These are phyloP conservation scores for Tulasnella calospora DNA, from an alignment of 768 basidiomycete genomes.

Conservation along the genomic window DNA sequence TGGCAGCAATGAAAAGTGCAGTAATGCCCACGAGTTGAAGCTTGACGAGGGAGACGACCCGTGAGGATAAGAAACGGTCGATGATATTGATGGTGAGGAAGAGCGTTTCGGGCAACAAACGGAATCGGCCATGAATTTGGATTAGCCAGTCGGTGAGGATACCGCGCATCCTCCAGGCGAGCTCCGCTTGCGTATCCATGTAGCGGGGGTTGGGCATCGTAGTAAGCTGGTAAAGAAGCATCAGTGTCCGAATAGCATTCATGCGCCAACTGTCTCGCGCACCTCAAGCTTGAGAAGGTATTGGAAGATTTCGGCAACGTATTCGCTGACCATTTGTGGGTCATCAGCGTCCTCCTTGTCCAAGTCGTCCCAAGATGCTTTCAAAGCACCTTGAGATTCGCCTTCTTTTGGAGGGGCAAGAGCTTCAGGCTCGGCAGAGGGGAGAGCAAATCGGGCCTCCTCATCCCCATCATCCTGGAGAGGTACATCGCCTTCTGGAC, in stretches of 20 bases:
- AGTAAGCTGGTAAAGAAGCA: conserved; percentile 44
- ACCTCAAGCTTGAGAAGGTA: conserved; percentile 88
- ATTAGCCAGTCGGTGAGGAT: conserved; percentile 91
- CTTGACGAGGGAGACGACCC: conserved; percentile 73
- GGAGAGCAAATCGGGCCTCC: conserved; percentile 31
- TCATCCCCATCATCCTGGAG: conserved; percentile 35
- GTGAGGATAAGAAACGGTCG: conserved; percentile 60
- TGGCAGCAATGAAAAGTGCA: conserved; percentile 80
- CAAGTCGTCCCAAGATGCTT: conserved; percentile 80
- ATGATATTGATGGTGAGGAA: conserved; percentile 83
- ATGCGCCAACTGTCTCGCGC: conserved; percentile 30
- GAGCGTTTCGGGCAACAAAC: conserved; percentile 81
- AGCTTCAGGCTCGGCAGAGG: conserved; percentile 38
- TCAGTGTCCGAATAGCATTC: not conserved
- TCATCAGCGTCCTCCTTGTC: conserved; percentile 90
- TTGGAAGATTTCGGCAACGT: conserved; percentile 87
- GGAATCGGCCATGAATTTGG: conserved; percentile 83
- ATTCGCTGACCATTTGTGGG: conserved; percentile 95
- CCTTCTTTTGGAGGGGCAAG: conserved; percentile 31
- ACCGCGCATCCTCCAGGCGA: conserved; percentile 85
- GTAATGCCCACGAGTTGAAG: conserved; percentile 88
- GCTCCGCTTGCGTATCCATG: conserved; percentile 75
- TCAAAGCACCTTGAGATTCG: conserved; percentile 35
- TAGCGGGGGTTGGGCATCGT: conserved; percentile 83
- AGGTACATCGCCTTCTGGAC: conserved; percentile 41